Evolutionary conservation across 2,329 filamentous ascomycete genomes (phyloP).

Genomic region (Westerdykella ornata): DNA sequence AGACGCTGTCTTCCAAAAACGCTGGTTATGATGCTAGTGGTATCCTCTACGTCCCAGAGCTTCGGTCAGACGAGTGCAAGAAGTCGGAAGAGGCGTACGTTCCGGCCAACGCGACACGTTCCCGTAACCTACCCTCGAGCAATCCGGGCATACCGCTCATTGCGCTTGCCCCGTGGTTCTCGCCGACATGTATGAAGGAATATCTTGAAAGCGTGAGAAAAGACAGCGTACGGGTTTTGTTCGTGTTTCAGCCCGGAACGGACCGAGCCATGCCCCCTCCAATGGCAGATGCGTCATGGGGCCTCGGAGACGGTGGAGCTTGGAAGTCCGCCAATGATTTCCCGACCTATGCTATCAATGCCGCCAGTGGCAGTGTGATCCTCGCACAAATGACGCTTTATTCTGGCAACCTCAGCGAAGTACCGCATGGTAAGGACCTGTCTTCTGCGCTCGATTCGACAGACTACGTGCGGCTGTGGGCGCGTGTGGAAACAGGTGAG

Average conservation of each 20-base stretch:
- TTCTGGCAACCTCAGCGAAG: conserved; percentile 62
- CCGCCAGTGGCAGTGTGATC: conserved; percentile 58
- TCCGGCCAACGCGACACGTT: conserved; percentile 67
- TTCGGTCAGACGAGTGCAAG: conserved; percentile 58
- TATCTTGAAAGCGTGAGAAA: conserved; percentile 62
- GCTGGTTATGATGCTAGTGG: conserved; percentile 59
- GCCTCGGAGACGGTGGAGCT: conserved; percentile 58
- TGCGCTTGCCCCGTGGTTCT: conserved; percentile 82
- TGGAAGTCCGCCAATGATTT: conserved; percentile 69
- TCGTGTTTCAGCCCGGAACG: conserved; percentile 50
- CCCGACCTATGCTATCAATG: conserved; percentile 77
- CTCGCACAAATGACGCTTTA: conserved; percentile 68
- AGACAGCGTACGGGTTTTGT: conserved; percentile 49
- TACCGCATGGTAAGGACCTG: conserved; percentile 38
- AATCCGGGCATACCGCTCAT: conserved; percentile 64
- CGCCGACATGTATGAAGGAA: conserved; percentile 61
- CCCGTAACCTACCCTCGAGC: conserved; percentile 54
- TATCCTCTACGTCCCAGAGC: conserved; percentile 76
- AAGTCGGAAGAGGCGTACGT: conserved; percentile 59
- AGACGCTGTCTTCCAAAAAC: conserved; percentile 66
- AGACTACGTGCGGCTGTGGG: conserved; percentile 48
- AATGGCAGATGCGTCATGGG: conserved; percentile 60
- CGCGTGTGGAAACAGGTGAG: conserved; percentile 44
- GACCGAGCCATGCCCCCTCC: conserved; percentile 57
- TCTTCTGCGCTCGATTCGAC: conserved; percentile 32